A percentile compares a stretch with the other conserved stretches of the same genome.
phyloP scores from a whole-genome alignment of 306 rosid genomes.

The Medicago truncatula region MtrunA17r5.0-ANR NC_053043.1:42461001-42461500 shows the following conservation, averaged over 20 bases:
- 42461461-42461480: neutral
- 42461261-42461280: neutral
- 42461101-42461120: slow-evolving; percentile 64
- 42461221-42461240: neutral
- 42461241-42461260: too few relatives aligned
- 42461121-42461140: slow-evolving; percentile 68
- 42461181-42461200: slow-evolving; percentile 74
- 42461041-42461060: slow-evolving; percentile 86
- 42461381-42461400: neutral
- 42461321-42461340: neutral
- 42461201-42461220: slow-evolving; percentile 23
- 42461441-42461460: neutral
- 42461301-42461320: neutral
- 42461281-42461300: neutral
- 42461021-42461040: slow-evolving; percentile 88
- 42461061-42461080: slow-evolving; percentile 64
- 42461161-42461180: slow-evolving; percentile 80
- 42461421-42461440: too few relatives aligned
- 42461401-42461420: too few relatives aligned
- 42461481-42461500: neutral
- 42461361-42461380: neutral
- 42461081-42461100: slow-evolving; percentile 81
- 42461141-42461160: slow-evolving; percentile 71
- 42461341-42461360: neutral
- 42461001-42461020: slow-evolving; percentile 80